Percentiles rank a stretch among this genome's conserved stretches.
phyloP scores from a whole-genome alignment of 345 rosid species.

The Ceriops zippeliana region DNA sequence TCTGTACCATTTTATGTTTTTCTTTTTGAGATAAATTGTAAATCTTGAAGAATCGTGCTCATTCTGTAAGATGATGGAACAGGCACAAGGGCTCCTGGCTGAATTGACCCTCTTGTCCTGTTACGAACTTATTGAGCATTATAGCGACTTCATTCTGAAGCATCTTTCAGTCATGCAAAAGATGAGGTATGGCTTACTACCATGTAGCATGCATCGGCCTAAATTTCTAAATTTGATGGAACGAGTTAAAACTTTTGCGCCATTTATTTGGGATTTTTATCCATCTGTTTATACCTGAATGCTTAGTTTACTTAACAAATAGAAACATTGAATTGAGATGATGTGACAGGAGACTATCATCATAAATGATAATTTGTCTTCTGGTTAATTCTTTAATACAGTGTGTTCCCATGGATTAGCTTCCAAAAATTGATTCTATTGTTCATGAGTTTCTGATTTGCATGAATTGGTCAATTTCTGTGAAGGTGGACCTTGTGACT shows the following conservation, averaged over 20 bases:
- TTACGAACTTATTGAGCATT: constrained; percentile 67
- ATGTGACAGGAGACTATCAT: too few relatives aligned
- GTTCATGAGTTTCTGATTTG: too few relatives aligned
- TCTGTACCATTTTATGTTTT: too few relatives aligned
- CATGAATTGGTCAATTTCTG: too few relatives aligned
- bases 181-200: constrained; percentile 39
- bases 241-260: background rate
- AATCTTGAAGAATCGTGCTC: constrained; percentile 7
- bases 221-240: background rate
- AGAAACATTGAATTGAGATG: too few relatives aligned
- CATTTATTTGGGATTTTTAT: background rate
- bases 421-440: too few relatives aligned
- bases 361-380: too few relatives aligned
- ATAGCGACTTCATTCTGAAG: constrained; percentile 59
- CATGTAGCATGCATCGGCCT: background rate
- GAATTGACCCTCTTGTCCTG: constrained; percentile 59
- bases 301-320: too few relatives aligned
- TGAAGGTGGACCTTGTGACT: too few relatives aligned
- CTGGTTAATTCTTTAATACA: too few relatives aligned
- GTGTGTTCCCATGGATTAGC: too few relatives aligned
- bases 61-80: constrained; percentile 21
- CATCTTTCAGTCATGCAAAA: constrained; percentile 69
- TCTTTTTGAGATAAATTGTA: too few relatives aligned
- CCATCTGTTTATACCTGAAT: background rate
- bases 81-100: constrained; percentile 83